These are phyloP conservation scores for Penicillium sp. DNA, from an alignment of 2,329 filamentous ascomycete species.

Conservation along the genomic window DNA sequence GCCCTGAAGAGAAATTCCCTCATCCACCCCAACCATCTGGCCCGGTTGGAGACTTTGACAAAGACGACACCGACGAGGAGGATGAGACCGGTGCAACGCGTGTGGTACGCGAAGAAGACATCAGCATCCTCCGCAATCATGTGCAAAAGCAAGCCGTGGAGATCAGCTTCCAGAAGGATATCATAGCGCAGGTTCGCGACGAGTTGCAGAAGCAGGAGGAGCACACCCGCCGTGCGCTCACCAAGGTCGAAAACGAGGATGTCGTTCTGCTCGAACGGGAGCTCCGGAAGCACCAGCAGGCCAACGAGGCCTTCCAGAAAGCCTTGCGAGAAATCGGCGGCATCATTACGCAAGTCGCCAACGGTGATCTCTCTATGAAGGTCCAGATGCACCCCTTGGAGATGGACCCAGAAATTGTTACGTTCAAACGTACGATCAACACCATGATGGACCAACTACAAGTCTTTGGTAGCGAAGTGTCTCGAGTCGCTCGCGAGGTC, in stretches of 20 bases:
- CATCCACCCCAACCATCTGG: too few relatives aligned
- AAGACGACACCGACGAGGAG: too few relatives aligned
- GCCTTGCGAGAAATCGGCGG: constrained; percentile 93
- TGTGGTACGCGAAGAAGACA: constrained; percentile 70
- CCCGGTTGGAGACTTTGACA: too few relatives aligned
- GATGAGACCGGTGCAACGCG: constrained; percentile 37
- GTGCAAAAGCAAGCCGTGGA: constrained; percentile 91
- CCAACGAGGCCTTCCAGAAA: constrained; percentile 98
- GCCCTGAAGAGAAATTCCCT: constrained; percentile 26
- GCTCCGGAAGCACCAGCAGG: constrained; percentile 94
- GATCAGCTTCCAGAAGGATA: constrained; percentile 80
- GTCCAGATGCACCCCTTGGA: constrained; percentile 93
- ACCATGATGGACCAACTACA: constrained; percentile 99
- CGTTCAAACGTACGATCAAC: constrained; percentile 97
- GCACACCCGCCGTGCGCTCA: constrained; percentile 76
- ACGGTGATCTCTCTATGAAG: constrained; percentile 93
- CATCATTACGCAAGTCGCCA: constrained; percentile 93
- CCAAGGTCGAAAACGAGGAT: constrained; percentile 78
- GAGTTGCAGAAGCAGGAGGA: constrained; percentile 83
- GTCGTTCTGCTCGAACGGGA: constrained; percentile 88
- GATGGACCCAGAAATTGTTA: constrained; percentile 97
- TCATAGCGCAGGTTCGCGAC: constrained; percentile 79
- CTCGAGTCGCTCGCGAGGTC: constrained; percentile 88
- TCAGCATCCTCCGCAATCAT: constrained; percentile 81
- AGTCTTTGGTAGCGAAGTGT: constrained; percentile 94